phyloP scores from a whole-genome alignment of 257 asterid genomes.

The Nicotiana benthamiana region DNA sequence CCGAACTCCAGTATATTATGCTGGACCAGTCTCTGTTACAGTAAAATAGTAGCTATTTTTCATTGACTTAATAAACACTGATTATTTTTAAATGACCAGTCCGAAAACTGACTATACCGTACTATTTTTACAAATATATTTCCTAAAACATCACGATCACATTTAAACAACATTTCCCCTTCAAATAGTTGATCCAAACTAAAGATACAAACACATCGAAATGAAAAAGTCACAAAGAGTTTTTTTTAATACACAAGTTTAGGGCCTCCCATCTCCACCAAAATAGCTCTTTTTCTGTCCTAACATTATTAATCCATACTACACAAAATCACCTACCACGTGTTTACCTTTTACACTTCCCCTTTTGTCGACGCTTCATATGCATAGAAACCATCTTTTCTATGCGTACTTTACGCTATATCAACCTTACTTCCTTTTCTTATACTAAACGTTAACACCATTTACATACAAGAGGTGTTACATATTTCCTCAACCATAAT shows the following conservation, averaged over 20 bases:
- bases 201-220: neutral
- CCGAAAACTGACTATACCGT: no score
- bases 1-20: no score
- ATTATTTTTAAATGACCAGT: no score
- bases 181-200: neutral
- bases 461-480: neutral
- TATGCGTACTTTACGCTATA: neutral
- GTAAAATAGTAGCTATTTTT: no score
- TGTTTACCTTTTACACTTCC: neutral
- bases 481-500: neutral
- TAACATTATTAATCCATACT: neutral
- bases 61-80: no score
- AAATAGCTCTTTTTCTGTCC: neutral
- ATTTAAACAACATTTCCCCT: neutral
- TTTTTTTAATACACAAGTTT: neutral
- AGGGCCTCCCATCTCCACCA: slow-evolving; percentile 5
- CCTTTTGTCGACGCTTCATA: neutral
- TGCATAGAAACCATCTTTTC: neutral
- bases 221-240: neutral
- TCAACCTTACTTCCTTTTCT: neutral
- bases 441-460: neutral
- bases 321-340: neutral
- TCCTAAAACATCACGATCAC: neutral
- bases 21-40: no score
- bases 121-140: no score